These are phyloP conservation scores for Phaffia rhodozyma DNA, from an alignment of 1,284 basidiomycete genomes.

Conservation along the genomic window DNA sequence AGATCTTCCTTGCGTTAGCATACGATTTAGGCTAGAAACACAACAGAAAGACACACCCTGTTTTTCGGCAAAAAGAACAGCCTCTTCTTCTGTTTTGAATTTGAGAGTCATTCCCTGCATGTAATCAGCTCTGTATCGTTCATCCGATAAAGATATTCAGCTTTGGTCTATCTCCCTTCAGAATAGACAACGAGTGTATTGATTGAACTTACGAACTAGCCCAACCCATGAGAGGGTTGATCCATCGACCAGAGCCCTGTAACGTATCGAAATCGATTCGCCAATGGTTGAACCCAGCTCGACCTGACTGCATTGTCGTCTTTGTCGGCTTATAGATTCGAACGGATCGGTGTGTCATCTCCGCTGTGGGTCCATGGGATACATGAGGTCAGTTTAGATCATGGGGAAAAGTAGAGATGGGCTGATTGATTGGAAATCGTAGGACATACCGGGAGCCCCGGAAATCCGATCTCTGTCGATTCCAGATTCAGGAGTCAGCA, in stretches of 20 bases:
- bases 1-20: background rate
- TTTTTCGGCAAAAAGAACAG: slow-evolving; percentile 86
- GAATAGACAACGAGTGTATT: too few species aligned
- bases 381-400: background rate
- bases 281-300: slow-evolving; percentile 78
- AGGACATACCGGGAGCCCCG: slow-evolving; percentile 4
- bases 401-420: background rate
- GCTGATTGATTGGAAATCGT: background rate
- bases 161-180: background rate
- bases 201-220: slow-evolving; percentile 63
- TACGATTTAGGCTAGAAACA: too few species aligned
- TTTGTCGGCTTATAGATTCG: slow-evolving; percentile 89
- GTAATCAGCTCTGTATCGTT: slow-evolving; percentile 67
- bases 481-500: too few species aligned
- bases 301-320: slow-evolving; percentile 90
- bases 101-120: slow-evolving; percentile 84
- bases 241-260: slow-evolving; percentile 82
- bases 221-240: slow-evolving; percentile 98
- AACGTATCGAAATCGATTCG: slow-evolving; percentile 89
- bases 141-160: background rate
- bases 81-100: slow-evolving; percentile 83
- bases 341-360: slow-evolving; percentile 75
- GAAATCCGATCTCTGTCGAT: slow-evolving; percentile 7
- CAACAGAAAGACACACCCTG: slow-evolving; percentile 47
- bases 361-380: slow-evolving; percentile 35